Evolutionary conservation across 2,329 filamentous ascomycete genomes (phyloP), one percentile per base, ranked within the genome.

Genomic region (Thielaviopsis musarum): DNA sequence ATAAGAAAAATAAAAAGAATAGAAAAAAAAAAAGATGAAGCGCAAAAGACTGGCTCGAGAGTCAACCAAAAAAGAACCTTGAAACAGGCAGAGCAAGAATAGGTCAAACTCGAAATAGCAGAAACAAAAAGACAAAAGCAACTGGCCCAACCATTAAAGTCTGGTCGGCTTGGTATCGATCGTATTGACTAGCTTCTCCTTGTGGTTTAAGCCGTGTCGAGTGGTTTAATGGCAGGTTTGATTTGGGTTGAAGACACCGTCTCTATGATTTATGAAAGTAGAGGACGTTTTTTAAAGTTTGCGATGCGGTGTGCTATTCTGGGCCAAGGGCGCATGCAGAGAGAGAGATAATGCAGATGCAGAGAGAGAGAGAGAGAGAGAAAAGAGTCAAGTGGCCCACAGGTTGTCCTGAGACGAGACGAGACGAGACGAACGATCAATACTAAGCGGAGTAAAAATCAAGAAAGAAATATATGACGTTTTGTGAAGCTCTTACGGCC

Each of bases 1-100:
- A 48, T 22, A 28, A 49, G 12, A 28, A 3, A 56, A 56, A 60
- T 56, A 54, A 48, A 53, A 54, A 48, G 59, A 57, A 58, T 41
- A 52, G 28, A 41, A 17, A 10, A 28, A 48, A 24, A 34, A 60
- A 51, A 48, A 52, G n/a, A 21, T 21, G 30, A 34, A 34, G 30
- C 30, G 49, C 59, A 55, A 34, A 48, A 54, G 54, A 38, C 21
- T 21, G 28, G 21, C 41, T 17, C 24, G 7, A 45, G 38, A 45
- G 38, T 45, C 38, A n/a, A 45, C 41, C 53, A 57, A 57, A 57
- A 54, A 55, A 52, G 56, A 52, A 57, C 28, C 15, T 45, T 28
- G 41, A 26, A 19, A 45, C 28, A 45, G 38, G n/a, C 13, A 21
- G 38, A 54, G 54, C 13, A 56, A 57, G 48, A 59, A 30, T 45